Percentiles rank a stretch among this genome's conserved stretches.
These are phyloP conservation scores for Aleurites moluccanus DNA, from an alignment of 441 rosid genomes.

Conservation along the genomic window DNA sequence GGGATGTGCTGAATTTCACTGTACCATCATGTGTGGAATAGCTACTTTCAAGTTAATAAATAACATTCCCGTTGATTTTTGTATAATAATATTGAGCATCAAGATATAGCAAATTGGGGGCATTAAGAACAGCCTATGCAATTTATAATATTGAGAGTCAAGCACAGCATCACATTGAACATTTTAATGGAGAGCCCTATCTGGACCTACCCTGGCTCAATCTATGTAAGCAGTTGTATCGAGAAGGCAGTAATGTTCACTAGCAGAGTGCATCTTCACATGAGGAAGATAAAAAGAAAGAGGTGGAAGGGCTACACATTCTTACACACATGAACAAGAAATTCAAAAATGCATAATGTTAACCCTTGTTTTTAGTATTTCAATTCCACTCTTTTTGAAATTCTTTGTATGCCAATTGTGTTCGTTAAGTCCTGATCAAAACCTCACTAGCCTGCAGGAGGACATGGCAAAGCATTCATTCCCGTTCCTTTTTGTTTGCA, in stretches of 20 bases:
- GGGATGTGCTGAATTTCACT: not conserved
- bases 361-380: not conserved
- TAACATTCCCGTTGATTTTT: not conserved
- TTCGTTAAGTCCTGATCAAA: not conserved
- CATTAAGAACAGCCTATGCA: not conserved
- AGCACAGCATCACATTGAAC: not conserved
- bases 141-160: not conserved
- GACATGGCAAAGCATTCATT: not conserved
- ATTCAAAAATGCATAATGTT: not conserved
- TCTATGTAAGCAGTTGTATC: not conserved
- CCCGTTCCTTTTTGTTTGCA: not conserved
- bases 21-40: not conserved
- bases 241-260: not conserved
- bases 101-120: not conserved
- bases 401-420: not conserved
- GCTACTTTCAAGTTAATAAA: not conserved
- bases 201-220: not conserved
- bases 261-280: not conserved
- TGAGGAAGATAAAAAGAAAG: not conserved
- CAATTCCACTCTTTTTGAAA: not conserved
- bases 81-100: not conserved
- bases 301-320: not conserved
- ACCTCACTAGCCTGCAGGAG: not conserved
- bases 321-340: not conserved
- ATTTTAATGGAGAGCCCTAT: not conserved